Base-by-base conservation (phyloP, 1,284 basidiomycete species). In the Veloboletus limbatus region DNA sequence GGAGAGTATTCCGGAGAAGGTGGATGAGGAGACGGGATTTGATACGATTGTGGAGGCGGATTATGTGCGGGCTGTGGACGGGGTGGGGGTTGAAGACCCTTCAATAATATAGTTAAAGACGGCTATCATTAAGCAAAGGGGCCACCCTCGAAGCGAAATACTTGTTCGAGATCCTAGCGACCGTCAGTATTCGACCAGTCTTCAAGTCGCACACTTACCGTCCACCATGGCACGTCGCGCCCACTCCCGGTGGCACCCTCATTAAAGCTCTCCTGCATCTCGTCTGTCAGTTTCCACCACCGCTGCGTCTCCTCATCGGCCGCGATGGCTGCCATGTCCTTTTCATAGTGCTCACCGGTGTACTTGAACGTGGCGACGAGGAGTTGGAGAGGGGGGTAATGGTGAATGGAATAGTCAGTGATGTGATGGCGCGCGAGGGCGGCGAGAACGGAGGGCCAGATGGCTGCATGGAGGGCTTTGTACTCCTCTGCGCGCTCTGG, bases 261-360 rank as follows among this genome's bases (percentile, higher is more conserved):
- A 8, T 83, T 73, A 34, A 89, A 79, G 57, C 79, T 85, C 67
- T 85, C 81, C 65, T 92, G 88, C 86, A 90, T 87, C 4, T 65
- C 70, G 62, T 90, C 88, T 0, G 87, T 85, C 47, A 89, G 65
- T 56, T 73, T 69, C 88, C 88, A 91, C 88, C 88, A 92, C 46
- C 74, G 63, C 58, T 76, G 75, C 16, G 87, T 90, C 59, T 82
- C 79, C 28, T 77, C 72, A 60, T 88, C 84, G 21, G 78, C 74
- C 6, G 73, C 79, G 28, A 88, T 76, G 24, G 66, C 72, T 36
- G 68, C 72, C 86, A 89, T 88, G 56, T 90, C 87, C 14, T 56
- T 68, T 33, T 78, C 77, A 43, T 79, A 88, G 57, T 90, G 77
- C 8, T 66, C 55, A 1, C 81, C 82, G 0, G 67, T 75, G 56